Evolutionary conservation across 495 filamentous ascomycete species (phyloP), one percentile per base, ranked within the genome.

Genomic region (Alectoria sarmentosa): DNA sequence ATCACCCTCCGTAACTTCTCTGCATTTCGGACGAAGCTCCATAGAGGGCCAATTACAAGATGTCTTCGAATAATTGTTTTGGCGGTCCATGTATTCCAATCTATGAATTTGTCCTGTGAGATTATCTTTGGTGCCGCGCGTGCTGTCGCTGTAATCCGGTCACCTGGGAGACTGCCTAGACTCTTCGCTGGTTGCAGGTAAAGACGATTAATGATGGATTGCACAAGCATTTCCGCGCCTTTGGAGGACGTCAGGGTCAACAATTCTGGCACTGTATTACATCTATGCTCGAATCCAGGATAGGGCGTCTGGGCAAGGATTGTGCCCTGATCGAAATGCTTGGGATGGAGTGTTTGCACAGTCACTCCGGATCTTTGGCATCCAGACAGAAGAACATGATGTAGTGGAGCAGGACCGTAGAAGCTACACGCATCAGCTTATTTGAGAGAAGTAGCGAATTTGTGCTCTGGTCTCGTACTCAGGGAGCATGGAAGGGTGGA

Each of bases 401-500:
- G 88, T 26, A 97, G 75, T 15, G 92, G 89, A 9, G 89, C 89
- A n/a, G 84, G 75, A 11, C 84, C 92, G 26, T 87, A 84, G 62
- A 95, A 84, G 68, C 88, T 91, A 34, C 9, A 55, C 10, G 65
- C 8, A 64, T 68, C 15, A 65, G 56, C 32, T 10, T 21, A 49
- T 9, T 23, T 0, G 26, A 13, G 26, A 19, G 2, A n/a, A 44
- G 49, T 9, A 21, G 37, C 55, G 4, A 28, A 46, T n/a, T 11
- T 48, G 62, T 23, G 10, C 30, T 23, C 36, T 23, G 48, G 26
- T 37, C 11, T 61, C 82, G 57, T 80, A 90, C 87, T 92, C 86
- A 11, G 94, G 94, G 17, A 98, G 84, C 10, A 96, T 72, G n/a
- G 93, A 97, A 2, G 94, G 94, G 72, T 98, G 94, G 6, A 98